Evolutionary conservation across 148 eudicot species (phyloP), one percentile per base, ranked within the genome.

Genomic region (Camellia japonica): DNA sequence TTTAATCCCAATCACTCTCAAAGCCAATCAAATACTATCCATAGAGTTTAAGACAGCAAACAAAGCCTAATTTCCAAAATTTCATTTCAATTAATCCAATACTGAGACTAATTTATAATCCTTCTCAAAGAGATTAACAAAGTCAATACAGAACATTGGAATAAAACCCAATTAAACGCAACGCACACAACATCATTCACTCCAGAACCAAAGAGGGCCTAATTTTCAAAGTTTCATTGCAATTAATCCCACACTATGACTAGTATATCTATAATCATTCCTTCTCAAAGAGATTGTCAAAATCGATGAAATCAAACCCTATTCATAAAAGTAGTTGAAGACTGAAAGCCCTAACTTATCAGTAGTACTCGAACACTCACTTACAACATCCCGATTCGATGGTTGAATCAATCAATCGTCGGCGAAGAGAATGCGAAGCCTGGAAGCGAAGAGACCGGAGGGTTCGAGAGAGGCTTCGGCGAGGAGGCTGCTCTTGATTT

Each of bases 381-480:
- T 56, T 7, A 54, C 3, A 58, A 74, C 44, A 20, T 15, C 9
- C 15, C 16, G 44, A 11, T 6, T 55, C 3, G 63, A 16, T 10
- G 16, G 14, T 70, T 3, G 20, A 52, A 43, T 86, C 77, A 90
- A 43, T 85, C 73, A 12, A 30, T 82, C 85, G 8, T 86, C 90
- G 3, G 84, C 88, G 67, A 91, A 91, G 55, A 94, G 87, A 14
- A 77, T 30, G 30, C 86, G 85, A 13, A 94, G 91, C 75, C 92
- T 79, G 56, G 86, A 59, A 23, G 90, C 91, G 66, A 94, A 92
- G 60, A 70, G 51, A 16, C 94, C 94, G 16, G 92, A 80, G 20
- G 94, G 82, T 20, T 94, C 96, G 46, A 73, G 80, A 5, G 83
- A 79, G 16, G 94, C 97, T 74, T 94, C 94, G 43, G 80, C 88